These are phyloP conservation scores for Diaporthe sp. DNA, from an alignment of 2,329 filamentous ascomycete genomes.

Conservation along the genomic window DNA sequence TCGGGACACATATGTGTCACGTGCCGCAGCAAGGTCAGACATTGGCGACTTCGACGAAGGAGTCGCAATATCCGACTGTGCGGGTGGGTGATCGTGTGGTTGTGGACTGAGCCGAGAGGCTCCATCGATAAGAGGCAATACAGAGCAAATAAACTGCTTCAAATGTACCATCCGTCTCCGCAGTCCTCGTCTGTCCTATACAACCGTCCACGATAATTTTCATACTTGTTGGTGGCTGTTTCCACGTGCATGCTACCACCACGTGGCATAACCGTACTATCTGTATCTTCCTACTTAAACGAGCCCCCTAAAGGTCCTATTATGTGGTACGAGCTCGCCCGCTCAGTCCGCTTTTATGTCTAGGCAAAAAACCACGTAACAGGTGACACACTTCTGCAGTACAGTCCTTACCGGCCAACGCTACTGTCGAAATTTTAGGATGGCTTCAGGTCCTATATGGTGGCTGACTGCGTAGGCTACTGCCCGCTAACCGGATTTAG, in stretches of 20 bases:
- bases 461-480: neutral
- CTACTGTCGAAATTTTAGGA: neutral
- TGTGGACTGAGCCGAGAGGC: slow-evolving; percentile 42
- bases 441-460: neutral
- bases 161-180: neutral
- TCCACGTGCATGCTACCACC: neutral
- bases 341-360: neutral
- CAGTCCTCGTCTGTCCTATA: neutral
- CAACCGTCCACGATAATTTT: neutral
- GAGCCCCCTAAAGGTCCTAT: neutral
- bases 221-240: neutral
- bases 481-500: neutral
- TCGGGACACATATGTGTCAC: slow-evolving; percentile 84
- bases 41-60: slow-evolving; percentile 42
- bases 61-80: slow-evolving; percentile 59
- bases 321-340: neutral
- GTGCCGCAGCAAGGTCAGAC: slow-evolving; percentile 42
- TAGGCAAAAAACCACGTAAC: neutral
- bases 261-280: neutral
- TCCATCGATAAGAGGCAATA: neutral
- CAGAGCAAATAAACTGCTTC: too few relatives aligned
- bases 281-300: neutral
- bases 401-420: neutral
- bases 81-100: slow-evolving; percentile 62
- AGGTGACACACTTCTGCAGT: neutral